Evolutionary conservation across 306 rosid species (phyloP).

Genomic region (Sophora flavescens): DNA sequence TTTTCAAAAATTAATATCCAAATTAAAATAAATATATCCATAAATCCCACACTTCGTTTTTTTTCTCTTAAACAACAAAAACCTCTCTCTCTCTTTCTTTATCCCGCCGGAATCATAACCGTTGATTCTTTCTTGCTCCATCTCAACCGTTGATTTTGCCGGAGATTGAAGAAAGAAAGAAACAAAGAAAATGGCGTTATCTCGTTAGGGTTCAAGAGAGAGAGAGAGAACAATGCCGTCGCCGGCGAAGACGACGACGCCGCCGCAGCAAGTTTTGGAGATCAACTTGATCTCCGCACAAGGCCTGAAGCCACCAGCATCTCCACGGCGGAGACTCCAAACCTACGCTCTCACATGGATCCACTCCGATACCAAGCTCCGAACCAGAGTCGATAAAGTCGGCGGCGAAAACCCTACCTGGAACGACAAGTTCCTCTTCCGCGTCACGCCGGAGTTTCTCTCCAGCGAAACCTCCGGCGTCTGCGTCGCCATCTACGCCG

Average conservation of each 20-base stretch:
- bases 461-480: slow-evolving; percentile 76
- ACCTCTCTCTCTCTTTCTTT: slow-evolving; percentile 37
- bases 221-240: slow-evolving; percentile 40
- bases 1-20: too few species aligned
- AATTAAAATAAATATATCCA: not conserved
- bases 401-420: slow-evolving; percentile 85
- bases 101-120: slow-evolving; percentile 46
- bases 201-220: slow-evolving; percentile 36
- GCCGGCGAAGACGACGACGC: slow-evolving; percentile 44
- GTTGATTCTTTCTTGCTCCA: slow-evolving; percentile 51
- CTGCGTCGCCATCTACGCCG: slow-evolving; percentile 72
- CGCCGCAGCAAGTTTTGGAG: slow-evolving; percentile 62
- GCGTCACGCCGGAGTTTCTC: slow-evolving; percentile 72
- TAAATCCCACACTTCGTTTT: not conserved
- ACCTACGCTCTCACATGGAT: slow-evolving; percentile 84
- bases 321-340: slow-evolving; percentile 51
- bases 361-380: slow-evolving; percentile 64
- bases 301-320: slow-evolving; percentile 62
- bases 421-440: slow-evolving; percentile 93
- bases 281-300: slow-evolving; percentile 96
- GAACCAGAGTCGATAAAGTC: slow-evolving; percentile 69
- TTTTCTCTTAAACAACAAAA: not conserved
- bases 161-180: slow-evolving; percentile 40
- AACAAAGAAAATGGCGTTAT: slow-evolving; percentile 19
- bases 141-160: slow-evolving; percentile 49